Conservation (phyloP, 192 early-diverging fungal genomes). For the Coemansia sp. region DNA sequence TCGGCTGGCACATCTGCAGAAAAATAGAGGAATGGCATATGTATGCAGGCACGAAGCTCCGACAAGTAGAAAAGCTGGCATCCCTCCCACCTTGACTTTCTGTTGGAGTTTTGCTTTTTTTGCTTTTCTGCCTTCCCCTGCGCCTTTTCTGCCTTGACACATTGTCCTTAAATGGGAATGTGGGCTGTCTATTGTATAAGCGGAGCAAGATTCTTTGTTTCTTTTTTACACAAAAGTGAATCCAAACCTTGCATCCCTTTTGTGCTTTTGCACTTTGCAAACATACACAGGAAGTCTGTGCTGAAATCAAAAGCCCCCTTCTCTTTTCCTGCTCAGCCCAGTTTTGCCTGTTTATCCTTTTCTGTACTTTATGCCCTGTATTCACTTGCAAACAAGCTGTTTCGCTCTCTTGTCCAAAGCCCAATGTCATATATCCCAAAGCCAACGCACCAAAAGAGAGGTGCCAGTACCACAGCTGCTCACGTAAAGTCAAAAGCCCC, state of each 20-base stretch:
- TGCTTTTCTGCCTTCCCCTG: no score
- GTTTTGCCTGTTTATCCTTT: neutral
- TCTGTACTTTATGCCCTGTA: neutral
- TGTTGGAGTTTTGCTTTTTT: no score
- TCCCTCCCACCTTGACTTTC: no score
- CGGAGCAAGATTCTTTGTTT: neutral
- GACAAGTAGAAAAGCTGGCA: no score
- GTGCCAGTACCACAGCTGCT: neutral
- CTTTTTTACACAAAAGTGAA: neutral
- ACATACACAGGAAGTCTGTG: neutral
- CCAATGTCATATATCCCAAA: conserved; percentile 35
- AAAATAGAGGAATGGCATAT: no score
- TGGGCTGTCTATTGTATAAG: no score
- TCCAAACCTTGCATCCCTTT: neutral
- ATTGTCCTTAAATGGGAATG: no score
- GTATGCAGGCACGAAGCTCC: no score
- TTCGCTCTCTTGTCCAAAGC: neutral
- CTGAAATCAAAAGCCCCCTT: neutral
- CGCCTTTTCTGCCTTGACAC: no score
- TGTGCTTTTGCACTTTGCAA: conserved; percentile 3
- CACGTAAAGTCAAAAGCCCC: conserved; percentile 1
- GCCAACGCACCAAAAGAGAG: conserved; percentile 4
- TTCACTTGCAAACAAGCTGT: neutral
- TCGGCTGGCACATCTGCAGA: no score
- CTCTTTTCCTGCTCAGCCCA: neutral